Conservation (phyloP, 2,329 filamentous ascomycete species). For the Gremmenia infestans region DNA sequence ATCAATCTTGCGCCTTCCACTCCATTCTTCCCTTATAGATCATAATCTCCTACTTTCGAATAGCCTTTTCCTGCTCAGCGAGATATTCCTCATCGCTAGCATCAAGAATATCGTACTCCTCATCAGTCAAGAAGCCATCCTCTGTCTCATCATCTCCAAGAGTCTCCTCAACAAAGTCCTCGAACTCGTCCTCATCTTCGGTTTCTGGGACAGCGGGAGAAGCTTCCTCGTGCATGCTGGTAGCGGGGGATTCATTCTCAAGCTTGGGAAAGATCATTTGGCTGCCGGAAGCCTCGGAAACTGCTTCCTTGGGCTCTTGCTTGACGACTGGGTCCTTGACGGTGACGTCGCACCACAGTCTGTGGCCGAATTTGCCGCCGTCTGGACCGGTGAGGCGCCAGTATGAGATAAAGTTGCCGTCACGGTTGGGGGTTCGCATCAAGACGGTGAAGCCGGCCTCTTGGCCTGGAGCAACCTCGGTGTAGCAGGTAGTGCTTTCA, state of each 20-base stretch:
- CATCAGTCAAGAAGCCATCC: slow-evolving; percentile 86
- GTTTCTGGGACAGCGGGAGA: slow-evolving; percentile 45
- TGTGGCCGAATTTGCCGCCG: slow-evolving; percentile 82
- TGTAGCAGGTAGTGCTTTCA: slow-evolving; percentile 73
- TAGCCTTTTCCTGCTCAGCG: slow-evolving; percentile 41
- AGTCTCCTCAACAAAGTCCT: slow-evolving; percentile 48
- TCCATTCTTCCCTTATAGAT: not conserved
- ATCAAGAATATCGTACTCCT: slow-evolving; percentile 96
- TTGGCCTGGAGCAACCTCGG: slow-evolving; percentile 66
- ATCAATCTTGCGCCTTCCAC: slow-evolving; percentile 6
- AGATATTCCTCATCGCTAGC: slow-evolving; percentile 84
- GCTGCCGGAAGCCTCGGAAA: slow-evolving; percentile 40
- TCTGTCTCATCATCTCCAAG: slow-evolving; percentile 59
- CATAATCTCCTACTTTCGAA: slow-evolving; percentile 24
- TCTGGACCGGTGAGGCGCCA: slow-evolving; percentile 86
- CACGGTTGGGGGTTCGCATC: slow-evolving; percentile 72
- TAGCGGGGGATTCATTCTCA: slow-evolving; percentile 83
- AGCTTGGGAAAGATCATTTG: slow-evolving; percentile 97
- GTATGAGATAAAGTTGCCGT: slow-evolving; percentile 85
- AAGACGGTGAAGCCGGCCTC: slow-evolving; percentile 76
- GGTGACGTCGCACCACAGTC: slow-evolving; percentile 88
- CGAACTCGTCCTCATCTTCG: slow-evolving; percentile 36
- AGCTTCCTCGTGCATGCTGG: slow-evolving; percentile 68
- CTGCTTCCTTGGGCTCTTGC: slow-evolving; percentile 34
- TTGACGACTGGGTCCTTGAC: slow-evolving; percentile 45